Conservation (phyloP, 2,329 filamentous ascomycete species). For the Monilinia laxa region DNA sequence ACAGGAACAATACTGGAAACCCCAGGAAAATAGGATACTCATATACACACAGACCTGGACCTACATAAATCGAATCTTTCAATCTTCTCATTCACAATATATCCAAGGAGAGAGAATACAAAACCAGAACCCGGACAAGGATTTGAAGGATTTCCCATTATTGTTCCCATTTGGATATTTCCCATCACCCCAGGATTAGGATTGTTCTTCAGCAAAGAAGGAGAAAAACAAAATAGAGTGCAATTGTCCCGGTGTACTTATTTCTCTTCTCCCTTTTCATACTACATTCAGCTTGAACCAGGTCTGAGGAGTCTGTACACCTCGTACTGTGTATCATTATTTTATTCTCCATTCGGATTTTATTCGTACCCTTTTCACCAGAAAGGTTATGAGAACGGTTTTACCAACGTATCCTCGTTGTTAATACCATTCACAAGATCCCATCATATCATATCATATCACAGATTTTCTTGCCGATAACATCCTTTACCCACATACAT, state of each 20-base stretch:
- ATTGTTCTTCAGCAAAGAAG: neutral
- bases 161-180: slow-evolving; percentile 4
- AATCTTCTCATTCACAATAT: neutral
- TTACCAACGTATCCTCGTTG: slow-evolving; percentile 15
- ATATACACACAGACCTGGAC: slow-evolving; percentile 5
- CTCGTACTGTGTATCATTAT: slow-evolving; percentile 9
- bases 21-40: slow-evolving; percentile 3
- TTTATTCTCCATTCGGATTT: slow-evolving; percentile 7
- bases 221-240: neutral
- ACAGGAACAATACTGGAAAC: slow-evolving; percentile 9
- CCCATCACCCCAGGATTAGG: slow-evolving; percentile 13
- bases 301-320: neutral
- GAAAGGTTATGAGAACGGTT: neutral
- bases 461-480: slow-evolving; percentile 7
- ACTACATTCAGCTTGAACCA: slow-evolving; percentile 4
- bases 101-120: slow-evolving; percentile 3
- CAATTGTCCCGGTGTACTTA: neutral
- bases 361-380: neutral
- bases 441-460: neutral
- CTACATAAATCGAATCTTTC: neutral
- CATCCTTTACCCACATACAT: slow-evolving; percentile 5
- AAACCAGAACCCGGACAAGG: slow-evolving; percentile 17
- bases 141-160: slow-evolving; percentile 5
- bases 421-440: slow-evolving; percentile 4
- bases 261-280: neutral